A percentile compares a stretch with the other conserved stretches of the same genome.
Conservation (phyloP, 345 rosid genomes). For the Moricandia arvensis region DNA sequence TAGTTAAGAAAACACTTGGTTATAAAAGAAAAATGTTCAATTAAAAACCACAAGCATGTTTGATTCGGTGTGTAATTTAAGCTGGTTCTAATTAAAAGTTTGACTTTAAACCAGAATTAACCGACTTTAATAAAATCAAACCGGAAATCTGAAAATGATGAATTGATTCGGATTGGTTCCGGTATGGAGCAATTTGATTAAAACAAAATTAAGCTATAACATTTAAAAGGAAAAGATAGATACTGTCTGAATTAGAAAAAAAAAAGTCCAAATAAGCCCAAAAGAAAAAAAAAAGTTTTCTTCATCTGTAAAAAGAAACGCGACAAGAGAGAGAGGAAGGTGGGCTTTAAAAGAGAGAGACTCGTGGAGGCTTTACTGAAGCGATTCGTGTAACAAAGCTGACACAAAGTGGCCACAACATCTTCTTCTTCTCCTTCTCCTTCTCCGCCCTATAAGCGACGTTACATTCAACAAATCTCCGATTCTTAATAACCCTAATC, state of each 20-base stretch:
- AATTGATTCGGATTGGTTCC: neutral
- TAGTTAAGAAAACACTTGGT: slow-evolving; percentile 2
- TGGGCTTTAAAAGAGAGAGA: slow-evolving; percentile 31
- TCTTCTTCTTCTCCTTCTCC: slow-evolving; percentile 4
- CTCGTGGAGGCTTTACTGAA: slow-evolving; percentile 51
- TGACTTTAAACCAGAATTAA: neutral
- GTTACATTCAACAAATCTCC: slow-evolving; percentile 1
- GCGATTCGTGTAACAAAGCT: slow-evolving; percentile 58
- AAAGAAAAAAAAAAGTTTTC: neutral
- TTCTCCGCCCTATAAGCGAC: slow-evolving; percentile 8
- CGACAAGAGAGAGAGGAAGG: slow-evolving; percentile 9
- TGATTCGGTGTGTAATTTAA: neutral
- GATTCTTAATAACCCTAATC: neutral
- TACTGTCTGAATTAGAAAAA: neutral
- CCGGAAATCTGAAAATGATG: neutral
- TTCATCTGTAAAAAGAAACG: neutral
- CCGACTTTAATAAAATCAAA: neutral
- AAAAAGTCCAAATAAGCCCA: neutral
- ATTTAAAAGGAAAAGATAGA: neutral
- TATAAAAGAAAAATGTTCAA: neutral
- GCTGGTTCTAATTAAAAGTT: neutral
- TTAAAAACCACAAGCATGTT: neutral
- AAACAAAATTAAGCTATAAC: neutral
- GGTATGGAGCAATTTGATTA: neutral
- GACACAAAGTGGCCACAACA: slow-evolving; percentile 45